phyloP scores from a whole-genome alignment of 768 basidiomycete genomes.

The Tricholoma hemisulphureum region DNA sequence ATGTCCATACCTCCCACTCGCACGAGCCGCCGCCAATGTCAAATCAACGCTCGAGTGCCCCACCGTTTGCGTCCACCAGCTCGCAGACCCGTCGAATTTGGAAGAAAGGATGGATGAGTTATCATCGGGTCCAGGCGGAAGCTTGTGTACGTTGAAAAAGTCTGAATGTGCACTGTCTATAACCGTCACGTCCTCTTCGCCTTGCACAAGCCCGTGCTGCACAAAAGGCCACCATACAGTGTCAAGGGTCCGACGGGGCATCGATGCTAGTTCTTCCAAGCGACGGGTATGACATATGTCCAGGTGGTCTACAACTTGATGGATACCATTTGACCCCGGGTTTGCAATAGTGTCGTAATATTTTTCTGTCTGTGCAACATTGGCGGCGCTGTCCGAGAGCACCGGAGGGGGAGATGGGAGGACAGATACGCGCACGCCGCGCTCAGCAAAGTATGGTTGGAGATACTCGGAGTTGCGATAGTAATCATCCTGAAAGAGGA shows the following conservation, averaged over 20 bases:
- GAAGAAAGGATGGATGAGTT: slow-evolving; percentile 37
- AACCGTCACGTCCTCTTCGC: slow-evolving; percentile 74
- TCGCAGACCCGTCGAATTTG: slow-evolving; percentile 89
- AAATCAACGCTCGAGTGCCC: slow-evolving; percentile 80
- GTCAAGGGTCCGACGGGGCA: slow-evolving; percentile 75
- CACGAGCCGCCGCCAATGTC: slow-evolving; percentile 82
- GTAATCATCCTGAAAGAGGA: slow-evolving; percentile 83
- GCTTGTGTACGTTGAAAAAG: slow-evolving; percentile 72
- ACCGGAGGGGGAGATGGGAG: slow-evolving; percentile 60
- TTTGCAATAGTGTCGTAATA: slow-evolving; percentile 62
- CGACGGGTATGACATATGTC: slow-evolving; percentile 63
- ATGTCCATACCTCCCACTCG: slow-evolving; percentile 93
- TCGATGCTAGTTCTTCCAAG: slow-evolving; percentile 69
- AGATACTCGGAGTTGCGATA: slow-evolving; percentile 90
- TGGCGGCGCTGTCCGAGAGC: slow-evolving; percentile 40
- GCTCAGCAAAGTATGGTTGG: slow-evolving; percentile 71
- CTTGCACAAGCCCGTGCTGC: slow-evolving; percentile 75
- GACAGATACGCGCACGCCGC: slow-evolving; percentile 54
- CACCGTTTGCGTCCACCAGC: slow-evolving; percentile 96
- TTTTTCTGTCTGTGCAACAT: slow-evolving; percentile 53
- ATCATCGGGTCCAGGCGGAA: background rate
- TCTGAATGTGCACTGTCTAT: slow-evolving; percentile 90
- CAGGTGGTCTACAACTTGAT: slow-evolving; percentile 53
- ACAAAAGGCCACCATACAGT: slow-evolving; percentile 97
- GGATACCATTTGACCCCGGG: slow-evolving; percentile 43